Percentiles rank a stretch among this genome's conserved stretches.
Evolutionary conservation across 2,329 filamentous ascomycete species (phyloP).

Genomic region (Ophiobolus disseminans): DNA sequence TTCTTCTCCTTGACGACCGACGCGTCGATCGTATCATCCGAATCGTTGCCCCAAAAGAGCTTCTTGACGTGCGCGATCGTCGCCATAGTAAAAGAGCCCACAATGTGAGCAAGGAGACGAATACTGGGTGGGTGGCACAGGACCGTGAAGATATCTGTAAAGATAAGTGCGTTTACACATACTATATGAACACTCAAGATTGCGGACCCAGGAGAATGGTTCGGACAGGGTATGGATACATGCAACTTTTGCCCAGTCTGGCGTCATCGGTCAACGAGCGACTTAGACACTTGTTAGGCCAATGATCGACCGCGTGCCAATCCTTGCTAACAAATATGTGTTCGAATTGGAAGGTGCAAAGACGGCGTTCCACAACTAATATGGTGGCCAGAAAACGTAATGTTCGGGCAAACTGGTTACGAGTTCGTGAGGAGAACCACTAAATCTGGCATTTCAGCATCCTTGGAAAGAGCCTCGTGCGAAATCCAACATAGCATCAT

Average conservation of each 20-base stretch:
- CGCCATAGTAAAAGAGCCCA: constrained; percentile 13
- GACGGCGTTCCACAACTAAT: background rate
- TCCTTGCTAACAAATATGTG: background rate
- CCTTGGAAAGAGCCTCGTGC: too few species aligned
- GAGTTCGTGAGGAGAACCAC: too few species aligned
- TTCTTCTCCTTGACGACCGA: constrained; percentile 32
- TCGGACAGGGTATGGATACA: constrained; percentile 1
- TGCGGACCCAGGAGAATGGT: background rate
- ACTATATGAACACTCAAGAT: background rate
- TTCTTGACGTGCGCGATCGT: constrained; percentile 20
- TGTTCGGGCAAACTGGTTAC: background rate
- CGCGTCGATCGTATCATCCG: constrained; percentile 20
- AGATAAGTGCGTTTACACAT: background rate
- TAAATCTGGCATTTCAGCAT: too few species aligned
- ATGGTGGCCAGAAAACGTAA: background rate
- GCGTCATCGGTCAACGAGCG: constrained; percentile 20
- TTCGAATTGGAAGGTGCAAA: constrained; percentile 2
- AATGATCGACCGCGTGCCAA: background rate
- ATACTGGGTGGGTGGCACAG: constrained; percentile 2
- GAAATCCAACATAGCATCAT: too few species aligned
- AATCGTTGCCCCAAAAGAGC: constrained; percentile 22
- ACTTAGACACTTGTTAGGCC: background rate
- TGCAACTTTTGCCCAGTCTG: constrained; percentile 20
- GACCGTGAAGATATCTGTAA: background rate
- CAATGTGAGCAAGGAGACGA: background rate